These are phyloP conservation scores for Saccharomycopsis hybrid DNA, from an alignment of 1,139 yeast species.

Conservation along the genomic window DNA sequence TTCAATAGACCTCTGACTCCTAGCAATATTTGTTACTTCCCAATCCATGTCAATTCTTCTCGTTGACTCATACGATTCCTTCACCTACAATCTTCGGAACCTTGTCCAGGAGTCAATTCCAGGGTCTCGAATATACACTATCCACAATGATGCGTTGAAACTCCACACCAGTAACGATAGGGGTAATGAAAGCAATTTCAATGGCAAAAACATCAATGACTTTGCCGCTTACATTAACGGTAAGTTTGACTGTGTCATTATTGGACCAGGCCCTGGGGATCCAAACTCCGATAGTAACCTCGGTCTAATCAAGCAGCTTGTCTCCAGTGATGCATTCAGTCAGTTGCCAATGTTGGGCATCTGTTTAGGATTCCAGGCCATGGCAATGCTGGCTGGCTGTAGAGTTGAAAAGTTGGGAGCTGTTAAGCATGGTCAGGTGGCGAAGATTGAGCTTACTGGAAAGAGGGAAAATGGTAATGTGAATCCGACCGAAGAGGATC, in stretches of 20 bases:
- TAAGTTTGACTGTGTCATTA: conserved; percentile 67
- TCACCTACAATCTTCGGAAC: conserved; percentile 72
- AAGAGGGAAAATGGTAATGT: not conserved
- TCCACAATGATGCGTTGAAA: conserved; percentile 77
- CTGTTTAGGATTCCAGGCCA: conserved; percentile 86
- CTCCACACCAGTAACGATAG: no score
- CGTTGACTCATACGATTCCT: conserved; percentile 92
- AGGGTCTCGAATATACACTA: conserved; percentile 39
- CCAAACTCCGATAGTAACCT: conserved; percentile 61
- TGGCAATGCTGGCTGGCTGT: conserved; percentile 61
- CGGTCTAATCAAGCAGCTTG: conserved; percentile 62
- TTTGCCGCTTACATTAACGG: conserved; percentile 25
- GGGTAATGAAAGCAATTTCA: no score
- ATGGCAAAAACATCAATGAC: conserved; percentile 27
- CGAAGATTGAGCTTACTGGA: not conserved
- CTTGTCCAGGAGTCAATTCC: conserved; percentile 52
- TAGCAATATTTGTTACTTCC: no score
- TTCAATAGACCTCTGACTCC: no score
- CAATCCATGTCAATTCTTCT: conserved; percentile 54
- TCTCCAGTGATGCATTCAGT: conserved; percentile 28
- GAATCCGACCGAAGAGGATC: conserved; percentile 22
- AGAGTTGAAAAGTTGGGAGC: conserved; percentile 44
- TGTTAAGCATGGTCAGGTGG: conserved; percentile 81
- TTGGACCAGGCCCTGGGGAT: conserved; percentile 98
- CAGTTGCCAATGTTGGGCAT: conserved; percentile 76